A percentile compares a stretch with the other conserved stretches of the same genome.
These are phyloP conservation scores for Aethionema arabicum DNA, from an alignment of 345 rosid genomes.

Conservation along the genomic window DNA sequence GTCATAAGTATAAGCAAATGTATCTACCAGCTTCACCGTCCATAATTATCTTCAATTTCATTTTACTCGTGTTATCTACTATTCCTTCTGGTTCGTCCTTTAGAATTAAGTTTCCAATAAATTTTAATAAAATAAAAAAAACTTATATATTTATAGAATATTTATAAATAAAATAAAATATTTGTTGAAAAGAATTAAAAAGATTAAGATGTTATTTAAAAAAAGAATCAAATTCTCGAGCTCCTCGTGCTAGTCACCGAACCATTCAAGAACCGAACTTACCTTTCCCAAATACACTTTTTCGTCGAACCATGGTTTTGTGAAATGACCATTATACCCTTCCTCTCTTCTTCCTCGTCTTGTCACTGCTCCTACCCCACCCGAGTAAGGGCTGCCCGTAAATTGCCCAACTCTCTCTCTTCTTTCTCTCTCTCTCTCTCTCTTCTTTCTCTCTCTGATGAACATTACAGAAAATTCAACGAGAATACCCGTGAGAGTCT, in stretches of 20 bases:
- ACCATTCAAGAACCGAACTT: conserved; percentile 21
- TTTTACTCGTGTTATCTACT: conserved; percentile 27
- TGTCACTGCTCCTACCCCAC: conserved; percentile 40
- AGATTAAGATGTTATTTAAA: neutral
- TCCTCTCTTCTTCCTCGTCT: conserved; percentile 31
- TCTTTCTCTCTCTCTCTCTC: conserved; percentile 10
- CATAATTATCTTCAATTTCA: conserved; percentile 21
- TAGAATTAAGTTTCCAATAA: conserved; percentile 27
- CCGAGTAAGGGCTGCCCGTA: conserved; percentile 30
- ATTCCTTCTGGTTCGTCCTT: conserved; percentile 19
- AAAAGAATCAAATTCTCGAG: conserved; percentile 20
- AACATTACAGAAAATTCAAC: conserved; percentile 17
- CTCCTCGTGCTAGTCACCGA: conserved; percentile 29
- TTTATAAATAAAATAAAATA: neutral
- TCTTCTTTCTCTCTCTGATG: conserved; percentile 17
- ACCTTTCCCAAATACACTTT: conserved; percentile 31
- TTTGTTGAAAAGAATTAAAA: neutral
- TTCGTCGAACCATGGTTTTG: neutral
- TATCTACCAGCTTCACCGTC: conserved; percentile 27
- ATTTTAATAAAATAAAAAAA: conserved; percentile 5
- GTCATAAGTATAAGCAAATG: neutral
- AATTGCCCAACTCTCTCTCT: conserved; percentile 27
- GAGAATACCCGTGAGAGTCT: conserved; percentile 34
- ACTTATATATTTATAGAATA: neutral
- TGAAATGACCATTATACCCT: conserved; percentile 29